phyloP scores from a whole-genome alignment of 139 green algal genomes.

The Volvox africanus region DNA sequence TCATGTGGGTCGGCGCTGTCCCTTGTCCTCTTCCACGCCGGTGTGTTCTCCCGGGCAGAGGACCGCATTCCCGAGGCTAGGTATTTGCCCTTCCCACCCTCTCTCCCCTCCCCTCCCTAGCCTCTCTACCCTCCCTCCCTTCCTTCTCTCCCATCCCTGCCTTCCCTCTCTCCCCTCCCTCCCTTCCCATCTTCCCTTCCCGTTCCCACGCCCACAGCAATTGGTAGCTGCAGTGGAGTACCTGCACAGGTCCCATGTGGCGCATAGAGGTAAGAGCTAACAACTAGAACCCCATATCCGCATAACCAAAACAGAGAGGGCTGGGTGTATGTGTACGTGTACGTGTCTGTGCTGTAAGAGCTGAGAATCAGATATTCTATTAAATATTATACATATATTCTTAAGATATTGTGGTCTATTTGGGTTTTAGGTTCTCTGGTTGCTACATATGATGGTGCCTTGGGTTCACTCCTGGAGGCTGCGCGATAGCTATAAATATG shows the following conservation, averaged over 20 bases:
- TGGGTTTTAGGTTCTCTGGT: no score
- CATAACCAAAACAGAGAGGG: neutral
- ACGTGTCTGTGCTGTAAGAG: neutral
- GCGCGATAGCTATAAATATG: no score
- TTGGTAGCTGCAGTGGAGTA: conserved; percentile 86
- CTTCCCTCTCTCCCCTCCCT: neutral
- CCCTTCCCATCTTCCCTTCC: neutral
- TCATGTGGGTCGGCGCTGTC: no score
- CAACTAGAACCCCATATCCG: no score
- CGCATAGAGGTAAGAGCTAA: conserved; percentile 70
- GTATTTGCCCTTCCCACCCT: neutral
- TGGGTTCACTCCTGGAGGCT: no score
- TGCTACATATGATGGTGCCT: no score
- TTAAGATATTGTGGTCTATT: no score
- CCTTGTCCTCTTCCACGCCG: no score
- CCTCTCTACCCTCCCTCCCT: neutral
- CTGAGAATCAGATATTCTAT: no score
- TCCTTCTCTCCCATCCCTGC: neutral
- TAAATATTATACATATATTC: no score
- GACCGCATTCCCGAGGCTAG: no score
- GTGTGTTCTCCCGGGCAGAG: neutral
- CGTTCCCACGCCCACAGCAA: conserved; percentile 45
- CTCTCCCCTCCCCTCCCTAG: neutral
- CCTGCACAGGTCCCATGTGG: conserved; percentile 87
- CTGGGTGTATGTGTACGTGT: neutral